These are phyloP conservation scores for Colletotrichum tropicicola DNA, from an alignment of 2,329 filamentous ascomycete species.

Conservation along the genomic window DNA sequence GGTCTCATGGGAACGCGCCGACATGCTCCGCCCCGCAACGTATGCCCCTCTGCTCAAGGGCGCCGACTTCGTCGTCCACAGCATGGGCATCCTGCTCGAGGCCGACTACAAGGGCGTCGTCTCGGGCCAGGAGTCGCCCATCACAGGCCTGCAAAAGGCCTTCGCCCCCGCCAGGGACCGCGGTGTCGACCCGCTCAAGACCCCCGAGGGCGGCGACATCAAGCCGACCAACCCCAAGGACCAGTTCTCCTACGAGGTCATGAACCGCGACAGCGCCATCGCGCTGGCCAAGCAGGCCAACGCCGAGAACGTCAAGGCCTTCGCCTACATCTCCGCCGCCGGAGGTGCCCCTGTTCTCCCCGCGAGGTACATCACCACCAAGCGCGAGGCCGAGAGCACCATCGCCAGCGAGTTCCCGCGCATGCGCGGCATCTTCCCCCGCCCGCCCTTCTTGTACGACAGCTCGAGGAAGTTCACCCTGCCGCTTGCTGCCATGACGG, in stretches of 20 bases:
- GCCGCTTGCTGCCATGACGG: slow-evolving; percentile 82
- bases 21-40: slow-evolving; percentile 83
- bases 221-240: slow-evolving; percentile 73
- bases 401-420: slow-evolving; percentile 77
- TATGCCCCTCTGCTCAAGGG: slow-evolving; percentile 81
- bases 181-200: slow-evolving; percentile 75
- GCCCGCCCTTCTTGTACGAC: slow-evolving; percentile 92
- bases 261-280: slow-evolving; percentile 93
- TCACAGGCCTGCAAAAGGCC: slow-evolving; percentile 79
- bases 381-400: slow-evolving; percentile 85
- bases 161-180: slow-evolving; percentile 75
- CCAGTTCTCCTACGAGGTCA: slow-evolving; percentile 93
- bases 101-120: slow-evolving; percentile 97
- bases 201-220: slow-evolving; percentile 65
- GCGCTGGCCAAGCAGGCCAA: slow-evolving; percentile 81
- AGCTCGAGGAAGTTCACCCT: slow-evolving; percentile 82
- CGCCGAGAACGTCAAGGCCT: slow-evolving; percentile 70
- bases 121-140: slow-evolving; percentile 82
- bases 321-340: slow-evolving; percentile 90
- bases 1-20: slow-evolving; percentile 87
- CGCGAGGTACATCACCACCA: slow-evolving; percentile 86
- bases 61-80: slow-evolving; percentile 90
- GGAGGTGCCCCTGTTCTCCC: slow-evolving; percentile 88
- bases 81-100: slow-evolving; percentile 94
- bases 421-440: slow-evolving; percentile 83